These are phyloP conservation scores for Naegleria gruberi DNA, from an alignment of 208 protist species.

Conservation along the genomic window DNA sequence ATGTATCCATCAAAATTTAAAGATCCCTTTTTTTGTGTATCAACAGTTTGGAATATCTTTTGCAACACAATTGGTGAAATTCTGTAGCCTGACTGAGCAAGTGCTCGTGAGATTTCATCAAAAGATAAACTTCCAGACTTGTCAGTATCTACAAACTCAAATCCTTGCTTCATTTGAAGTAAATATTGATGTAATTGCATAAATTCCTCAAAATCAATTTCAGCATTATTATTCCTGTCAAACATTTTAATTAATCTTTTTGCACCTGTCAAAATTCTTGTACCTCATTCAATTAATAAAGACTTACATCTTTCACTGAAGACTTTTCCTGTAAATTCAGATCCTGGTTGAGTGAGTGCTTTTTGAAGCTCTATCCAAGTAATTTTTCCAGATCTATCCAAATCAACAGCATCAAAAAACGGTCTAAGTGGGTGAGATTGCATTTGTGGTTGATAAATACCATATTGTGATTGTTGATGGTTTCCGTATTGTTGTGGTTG, in stretches of 20 bases:
- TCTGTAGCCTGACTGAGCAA: not conserved
- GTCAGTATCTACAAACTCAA: constrained; percentile 19
- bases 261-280: constrained; percentile 23
- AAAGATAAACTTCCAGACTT: constrained; percentile 16
- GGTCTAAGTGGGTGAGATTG: not conserved
- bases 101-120: constrained; percentile 9
- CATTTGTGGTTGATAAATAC: too few species aligned
- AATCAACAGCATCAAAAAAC: constrained; percentile 59
- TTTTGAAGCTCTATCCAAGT: constrained; percentile 59
- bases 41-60: not conserved
- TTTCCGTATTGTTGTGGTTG: not conserved
- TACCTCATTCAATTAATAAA: too few species aligned
- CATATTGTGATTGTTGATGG: too few species aligned
- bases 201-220: constrained; percentile 62
- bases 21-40: not conserved
- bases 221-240: constrained; percentile 55
- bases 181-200: constrained; percentile 47
- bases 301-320: constrained; percentile 31
- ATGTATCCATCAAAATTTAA: constrained; percentile 5
- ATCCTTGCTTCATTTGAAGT: not conserved
- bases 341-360: constrained; percentile 52
- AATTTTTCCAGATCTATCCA: constrained; percentile 56
- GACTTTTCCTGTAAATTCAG: constrained; percentile 59
- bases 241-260: constrained; percentile 67
- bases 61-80: constrained; percentile 9